A percentile compares a stretch with the other conserved stretches of the same genome.
Conservation (phyloP, 495 filamentous ascomycete species). For the Penicillium arizonense region DNA sequence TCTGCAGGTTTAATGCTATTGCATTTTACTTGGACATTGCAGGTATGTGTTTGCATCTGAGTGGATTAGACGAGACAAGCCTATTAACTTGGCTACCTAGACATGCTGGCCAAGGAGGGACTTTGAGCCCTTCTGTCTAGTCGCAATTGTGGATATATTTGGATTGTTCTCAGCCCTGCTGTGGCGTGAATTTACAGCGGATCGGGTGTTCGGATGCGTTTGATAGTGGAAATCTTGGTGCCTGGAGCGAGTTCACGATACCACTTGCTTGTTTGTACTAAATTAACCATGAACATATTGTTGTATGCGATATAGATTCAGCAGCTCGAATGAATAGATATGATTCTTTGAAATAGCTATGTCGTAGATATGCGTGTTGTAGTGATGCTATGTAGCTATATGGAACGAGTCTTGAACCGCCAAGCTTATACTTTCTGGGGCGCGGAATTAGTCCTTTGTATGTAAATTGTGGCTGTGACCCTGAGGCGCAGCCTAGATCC, state of each 20-base stretch:
- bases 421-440: not conserved
- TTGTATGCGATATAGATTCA: too few species aligned
- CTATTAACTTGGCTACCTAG: not conserved
- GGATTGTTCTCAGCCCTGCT: not conserved
- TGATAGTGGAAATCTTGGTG: constrained; percentile 31
- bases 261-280: not conserved
- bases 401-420: too few species aligned
- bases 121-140: not conserved
- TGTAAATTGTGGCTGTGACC: constrained; percentile 3
- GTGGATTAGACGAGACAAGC: not conserved
- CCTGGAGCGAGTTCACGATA: constrained; percentile 5
- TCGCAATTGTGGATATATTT: not conserved
- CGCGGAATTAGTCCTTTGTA: not conserved
- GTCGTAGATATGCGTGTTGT: too few species aligned
- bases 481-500: constrained; percentile 9
- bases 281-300: not conserved
- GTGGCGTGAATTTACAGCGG: constrained; percentile 2
- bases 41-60: constrained; percentile 42
- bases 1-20: constrained; percentile 76
- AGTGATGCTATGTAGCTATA: too few species aligned
- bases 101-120: constrained; percentile 14
- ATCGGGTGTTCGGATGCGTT: constrained; percentile 18
- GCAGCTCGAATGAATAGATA: too few species aligned
- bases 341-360: too few species aligned
- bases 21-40: constrained; percentile 92